Base-by-base conservation (phyloP, 1,284 basidiomycete genomes). In the Marasmius tenuissimus region DNA sequence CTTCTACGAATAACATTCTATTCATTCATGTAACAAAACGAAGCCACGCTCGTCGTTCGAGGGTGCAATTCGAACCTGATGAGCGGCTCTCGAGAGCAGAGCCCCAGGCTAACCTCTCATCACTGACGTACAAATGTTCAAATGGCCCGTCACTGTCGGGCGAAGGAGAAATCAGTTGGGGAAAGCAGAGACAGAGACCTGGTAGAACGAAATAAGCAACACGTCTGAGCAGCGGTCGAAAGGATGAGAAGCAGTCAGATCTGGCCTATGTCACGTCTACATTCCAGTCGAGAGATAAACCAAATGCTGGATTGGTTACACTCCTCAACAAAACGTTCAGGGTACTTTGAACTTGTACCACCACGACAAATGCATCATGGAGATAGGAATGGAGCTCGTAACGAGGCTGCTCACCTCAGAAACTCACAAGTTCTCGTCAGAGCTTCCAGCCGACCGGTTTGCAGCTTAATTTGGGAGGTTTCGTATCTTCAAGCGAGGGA, bases 201-300 rank as follows among this genome's bases (percentile, higher is more conserved):
- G n/a, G n/a, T 47, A 20, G 5, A 47, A 20, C 16, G 20, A n/a
- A 8, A 20, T 47, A 18, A 47, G 16, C n/a, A 16, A 47, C 9
- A n/a, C 16, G 16, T n/a, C 45, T 8, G 9, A 11, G 45, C 16
- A 47, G n/a, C 9, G 63, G 20, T 42, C 53, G 52, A 59, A 64
- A 56, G 57, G 38, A 49, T 49, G 59, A 64, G 61, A 50, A 59
- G 58, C 60, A 73, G 75, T 91, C 88, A 91, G 86, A 89, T 91
- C 88, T 91, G 88, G 88, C 88, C 88, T 91, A 80, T 8, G 82
- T 84, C 81, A 72, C 73, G 69, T 89, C 88, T 71, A 79, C 88
- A 88, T 68, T 61, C 73, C 65, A 65, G 69, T 68, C 66, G 62
- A 60, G 61, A 65, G 59, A 70, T 79, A 86, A 89, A 87, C 87